Base-by-base conservation (phyloP, 306 rosid genomes). In the Hippophae tibetana region DNA sequence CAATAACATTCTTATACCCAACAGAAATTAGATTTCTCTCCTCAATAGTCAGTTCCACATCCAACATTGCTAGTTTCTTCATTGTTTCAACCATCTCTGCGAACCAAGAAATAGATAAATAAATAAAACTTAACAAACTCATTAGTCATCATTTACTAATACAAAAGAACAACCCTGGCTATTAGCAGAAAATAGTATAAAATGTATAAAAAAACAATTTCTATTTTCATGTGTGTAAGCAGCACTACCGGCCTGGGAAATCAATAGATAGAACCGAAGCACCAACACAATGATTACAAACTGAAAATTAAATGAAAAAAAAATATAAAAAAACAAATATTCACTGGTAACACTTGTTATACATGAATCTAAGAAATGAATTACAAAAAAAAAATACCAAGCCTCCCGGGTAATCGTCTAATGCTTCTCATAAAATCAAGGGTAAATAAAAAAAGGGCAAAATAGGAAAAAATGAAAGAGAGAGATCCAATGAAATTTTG, bases 51-150 rank as follows among this genome's bases (percentile, higher is more conserved):
- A 78, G 57, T 52, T 78, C 82, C 73, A 78, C 79, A 27, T 73
- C 75, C 66, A 73, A 61, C 61, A 57, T 65, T 6, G 79, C 68
- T 40, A 73, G 61, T 62, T 65, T 78, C 73, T 69, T 73, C 76
- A 73, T 78, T n/a, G 67, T 70, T 64, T 78, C 79, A 65, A 78
- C 72, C 73, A 78, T 69, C 47, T 78, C 82, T 78, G 68, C 53
- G 7, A 18, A 57, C 47, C 73, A 62, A 11, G 40, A 47, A 61
- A 65, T 52, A 18, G 0, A 11, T 2, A 57, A 2, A 49, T 49
- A 49, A 42, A 1, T 13, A 47, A 3, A 59, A 31, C 38, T 31
- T 1, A 18, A 18, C 23, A 18, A 18, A 18, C 23, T 18, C 23
- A 18, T 18, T 18, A 18, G 23, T 18, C 23, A 18, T 18, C 23